phyloP scores from a whole-genome alignment of 495 filamentous ascomycete genomes.

The Neurospora discreta region DNA sequence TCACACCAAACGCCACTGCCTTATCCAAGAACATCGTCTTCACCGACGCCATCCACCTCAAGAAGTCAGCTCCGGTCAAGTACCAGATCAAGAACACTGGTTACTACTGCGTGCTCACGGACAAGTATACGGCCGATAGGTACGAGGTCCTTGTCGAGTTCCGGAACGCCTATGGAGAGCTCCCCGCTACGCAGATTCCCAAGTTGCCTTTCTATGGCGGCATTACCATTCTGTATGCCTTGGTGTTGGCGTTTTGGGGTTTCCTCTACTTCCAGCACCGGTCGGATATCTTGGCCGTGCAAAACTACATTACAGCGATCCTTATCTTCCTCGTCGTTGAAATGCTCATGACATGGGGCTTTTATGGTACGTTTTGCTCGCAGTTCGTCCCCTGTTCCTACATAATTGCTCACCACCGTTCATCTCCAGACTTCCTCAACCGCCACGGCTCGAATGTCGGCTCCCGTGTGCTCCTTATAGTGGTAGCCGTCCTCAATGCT shows the following conservation, averaged over 20 bases:
- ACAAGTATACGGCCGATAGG: conserved; percentile 45
- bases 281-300: conserved; percentile 89
- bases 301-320: conserved; percentile 98
- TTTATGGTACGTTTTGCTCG: conserved; percentile 48
- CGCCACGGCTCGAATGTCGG: conserved; percentile 72
- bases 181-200: conserved; percentile 88
- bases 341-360: conserved; percentile 97
- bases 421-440: conserved; percentile 68
- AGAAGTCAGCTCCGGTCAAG: conserved; percentile 57
- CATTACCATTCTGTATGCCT: conserved; percentile 85
- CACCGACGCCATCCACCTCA: conserved; percentile 73
- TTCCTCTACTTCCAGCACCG: conserved; percentile 95
- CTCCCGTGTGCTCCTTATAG: conserved; percentile 73
- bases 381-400: background rate
- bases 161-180: conserved; percentile 90
- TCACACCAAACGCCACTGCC: conserved; percentile 60
- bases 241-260: conserved; percentile 80
- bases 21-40: conserved; percentile 57
- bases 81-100: conserved; percentile 81
- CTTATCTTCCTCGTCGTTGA: conserved; percentile 88
- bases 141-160: conserved; percentile 83
- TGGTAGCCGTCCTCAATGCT: conserved; percentile 87
- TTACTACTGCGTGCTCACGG: conserved; percentile 89
- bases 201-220: conserved; percentile 97
- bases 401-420: conserved; percentile 1